These are phyloP conservation scores for Lachnellula arida DNA, from an alignment of 2,329 filamentous ascomycete genomes.

Conservation along the genomic window DNA sequence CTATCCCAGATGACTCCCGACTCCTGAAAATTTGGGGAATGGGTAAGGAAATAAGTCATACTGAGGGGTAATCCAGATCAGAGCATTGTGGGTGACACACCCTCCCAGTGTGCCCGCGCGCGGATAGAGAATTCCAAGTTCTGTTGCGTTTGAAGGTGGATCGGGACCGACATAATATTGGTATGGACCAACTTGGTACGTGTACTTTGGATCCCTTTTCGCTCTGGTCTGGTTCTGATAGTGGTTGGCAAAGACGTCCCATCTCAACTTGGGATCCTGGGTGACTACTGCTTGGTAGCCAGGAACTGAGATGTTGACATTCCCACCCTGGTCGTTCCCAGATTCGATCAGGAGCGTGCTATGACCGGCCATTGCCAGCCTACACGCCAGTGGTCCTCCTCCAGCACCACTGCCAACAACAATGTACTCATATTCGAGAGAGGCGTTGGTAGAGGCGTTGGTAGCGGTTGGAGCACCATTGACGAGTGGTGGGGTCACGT, in stretches of 20 bases:
- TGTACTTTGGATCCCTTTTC: slow-evolving; percentile 4
- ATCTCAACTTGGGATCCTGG: slow-evolving; percentile 30
- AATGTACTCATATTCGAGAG: slow-evolving; percentile 45
- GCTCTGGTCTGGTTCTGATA: neutral
- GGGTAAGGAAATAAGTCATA: too few species aligned
- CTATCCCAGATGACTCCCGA: too few species aligned
- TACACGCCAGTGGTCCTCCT: slow-evolving; percentile 44
- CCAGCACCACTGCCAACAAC: slow-evolving; percentile 49
- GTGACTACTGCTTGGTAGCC: slow-evolving; percentile 14
- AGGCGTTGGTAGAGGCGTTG: neutral
- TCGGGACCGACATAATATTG: slow-evolving; percentile 15
- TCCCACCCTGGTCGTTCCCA: slow-evolving; percentile 43
- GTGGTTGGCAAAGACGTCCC: slow-evolving; percentile 3
- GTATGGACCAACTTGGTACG: neutral
- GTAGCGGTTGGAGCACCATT: neutral
- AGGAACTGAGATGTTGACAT: neutral
- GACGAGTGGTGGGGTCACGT: too few species aligned
- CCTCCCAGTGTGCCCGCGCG: slow-evolving; percentile 31
- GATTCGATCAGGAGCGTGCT: slow-evolving; percentile 49
- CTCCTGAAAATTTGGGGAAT: too few species aligned
- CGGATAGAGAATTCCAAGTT: slow-evolving; percentile 30
- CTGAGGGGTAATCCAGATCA: slow-evolving; percentile 17
- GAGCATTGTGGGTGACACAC: slow-evolving; percentile 24
- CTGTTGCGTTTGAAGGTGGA: slow-evolving; percentile 21
- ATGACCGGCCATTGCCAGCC: slow-evolving; percentile 46